Evolutionary conservation across 163 green algal genomes (phyloP).

Genomic region (Chlorella variabilis): DNA sequence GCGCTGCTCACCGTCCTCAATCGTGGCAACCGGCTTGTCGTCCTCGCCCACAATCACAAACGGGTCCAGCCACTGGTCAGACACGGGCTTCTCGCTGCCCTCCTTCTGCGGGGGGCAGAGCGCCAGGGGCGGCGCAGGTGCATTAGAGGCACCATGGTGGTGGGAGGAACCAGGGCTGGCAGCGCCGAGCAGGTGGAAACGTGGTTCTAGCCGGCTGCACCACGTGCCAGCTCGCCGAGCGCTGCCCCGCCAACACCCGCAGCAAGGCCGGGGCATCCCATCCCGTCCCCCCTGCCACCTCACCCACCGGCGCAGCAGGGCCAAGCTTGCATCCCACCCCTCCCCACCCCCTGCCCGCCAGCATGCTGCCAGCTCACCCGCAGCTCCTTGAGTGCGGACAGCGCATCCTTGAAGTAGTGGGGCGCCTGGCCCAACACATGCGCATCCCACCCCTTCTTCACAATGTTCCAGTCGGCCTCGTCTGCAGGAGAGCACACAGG

Average conservation of each 20-base stretch:
- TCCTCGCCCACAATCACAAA: slow-evolving; percentile 91
- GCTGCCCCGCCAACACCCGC: no score
- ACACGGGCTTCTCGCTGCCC: slow-evolving; percentile 58
- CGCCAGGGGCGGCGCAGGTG: neutral
- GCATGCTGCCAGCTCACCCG: no score
- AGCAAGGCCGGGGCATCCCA: no score
- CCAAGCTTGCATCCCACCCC: no score
- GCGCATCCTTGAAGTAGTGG: slow-evolving; percentile 82
- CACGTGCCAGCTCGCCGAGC: no score
- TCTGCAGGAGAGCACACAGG: neutral
- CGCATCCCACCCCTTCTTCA: slow-evolving; percentile 93
- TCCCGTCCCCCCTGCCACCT: no score
- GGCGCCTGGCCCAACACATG: slow-evolving; percentile 92
- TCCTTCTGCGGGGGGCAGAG: slow-evolving; percentile 27
- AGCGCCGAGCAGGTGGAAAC: no score
- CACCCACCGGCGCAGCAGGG: no score
- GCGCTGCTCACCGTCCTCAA: slow-evolving; percentile 76
- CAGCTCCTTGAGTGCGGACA: slow-evolving; percentile 84
- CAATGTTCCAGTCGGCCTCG: slow-evolving; percentile 92
- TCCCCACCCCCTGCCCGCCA: no score
- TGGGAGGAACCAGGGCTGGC: no score
- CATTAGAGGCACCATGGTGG: no score
- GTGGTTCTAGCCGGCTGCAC: no score
- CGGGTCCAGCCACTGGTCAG: slow-evolving; percentile 86
- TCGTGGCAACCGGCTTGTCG: slow-evolving; percentile 82